Conservation (phyloP, 73 alveolate genomes). For the Paramecium sonneborni region DNA sequence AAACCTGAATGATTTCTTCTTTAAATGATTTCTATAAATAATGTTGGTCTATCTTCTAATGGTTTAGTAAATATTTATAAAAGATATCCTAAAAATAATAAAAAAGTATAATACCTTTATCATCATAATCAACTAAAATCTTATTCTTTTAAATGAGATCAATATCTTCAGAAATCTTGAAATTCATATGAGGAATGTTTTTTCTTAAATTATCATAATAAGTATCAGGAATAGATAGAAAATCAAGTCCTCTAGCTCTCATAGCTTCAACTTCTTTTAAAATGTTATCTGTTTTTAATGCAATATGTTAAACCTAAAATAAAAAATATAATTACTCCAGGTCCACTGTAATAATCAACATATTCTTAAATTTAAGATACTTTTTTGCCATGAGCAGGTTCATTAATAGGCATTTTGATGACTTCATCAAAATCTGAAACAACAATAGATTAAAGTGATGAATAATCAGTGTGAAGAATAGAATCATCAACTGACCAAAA, state of each 20-base stretch:
- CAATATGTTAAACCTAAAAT: constrained; percentile 75
- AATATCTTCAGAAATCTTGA: constrained; percentile 78
- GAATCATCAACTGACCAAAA: constrained; percentile 91
- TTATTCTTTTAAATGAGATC: constrained; percentile 72
- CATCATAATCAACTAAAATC: constrained; percentile 85
- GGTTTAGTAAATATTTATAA: constrained; percentile 89
- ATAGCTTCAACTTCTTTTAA: constrained; percentile 73
- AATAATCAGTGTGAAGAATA: constrained; percentile 87
- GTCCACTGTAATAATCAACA: constrained; percentile 89
- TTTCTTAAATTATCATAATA: constrained; percentile 88
- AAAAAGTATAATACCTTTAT: constrained; percentile 46
- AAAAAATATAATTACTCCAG: constrained; percentile 77
- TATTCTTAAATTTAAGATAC: constrained; percentile 88
- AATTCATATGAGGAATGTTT: constrained; percentile 71
- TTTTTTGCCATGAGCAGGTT: constrained; percentile 90
- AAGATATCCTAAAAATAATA: constrained; percentile 71
- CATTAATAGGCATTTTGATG: constrained; percentile 92
- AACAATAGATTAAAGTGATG: constrained; percentile 86
- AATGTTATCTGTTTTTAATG: constrained; percentile 78
- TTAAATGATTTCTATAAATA: constrained; percentile 85
- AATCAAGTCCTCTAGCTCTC: constrained; percentile 88
- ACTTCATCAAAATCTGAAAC: constrained; percentile 87
- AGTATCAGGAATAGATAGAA: constrained; percentile 83
- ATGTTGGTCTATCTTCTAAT: constrained; percentile 90
- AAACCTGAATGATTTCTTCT: constrained; percentile 86